phyloP scores from a whole-genome alignment of 768 basidiomycete species.

The Paxillus rubicundulus region DNA sequence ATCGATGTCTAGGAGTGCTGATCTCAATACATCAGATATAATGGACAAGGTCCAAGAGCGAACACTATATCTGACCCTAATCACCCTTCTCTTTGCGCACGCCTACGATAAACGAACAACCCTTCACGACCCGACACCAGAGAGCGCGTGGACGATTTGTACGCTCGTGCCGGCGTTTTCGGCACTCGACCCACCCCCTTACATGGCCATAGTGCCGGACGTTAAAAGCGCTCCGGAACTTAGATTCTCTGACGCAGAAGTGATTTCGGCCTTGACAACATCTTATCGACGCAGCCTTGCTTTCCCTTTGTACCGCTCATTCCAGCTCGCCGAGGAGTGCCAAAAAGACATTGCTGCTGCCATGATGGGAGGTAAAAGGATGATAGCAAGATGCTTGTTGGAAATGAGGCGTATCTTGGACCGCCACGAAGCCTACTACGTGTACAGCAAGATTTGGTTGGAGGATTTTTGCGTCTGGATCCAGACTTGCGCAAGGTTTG shows the following conservation, averaged over 20 bases:
- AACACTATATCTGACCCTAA: slow-evolving; percentile 63
- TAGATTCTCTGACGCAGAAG: slow-evolving; percentile 42
- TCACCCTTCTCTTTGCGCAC: slow-evolving; percentile 75
- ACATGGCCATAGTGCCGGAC: slow-evolving; percentile 24
- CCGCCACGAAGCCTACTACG: slow-evolving; percentile 81
- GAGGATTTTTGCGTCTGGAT: slow-evolving; percentile 86
- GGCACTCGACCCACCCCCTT: slow-evolving; percentile 75
- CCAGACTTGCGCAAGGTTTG: slow-evolving; percentile 67
- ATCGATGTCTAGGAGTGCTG: background rate
- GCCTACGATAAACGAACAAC: slow-evolving; percentile 80
- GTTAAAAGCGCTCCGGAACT: slow-evolving; percentile 2
- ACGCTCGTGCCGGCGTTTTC: slow-evolving; percentile 73
- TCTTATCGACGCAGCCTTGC: slow-evolving; percentile 74
- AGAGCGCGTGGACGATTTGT: slow-evolving; percentile 86
- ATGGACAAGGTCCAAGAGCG: slow-evolving; percentile 53
- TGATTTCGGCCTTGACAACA: slow-evolving; percentile 50
- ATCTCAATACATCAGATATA: slow-evolving; percentile 50
- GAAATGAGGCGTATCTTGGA: slow-evolving; percentile 74
- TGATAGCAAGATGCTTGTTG: slow-evolving; percentile 62
- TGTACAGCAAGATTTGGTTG: slow-evolving; percentile 86
- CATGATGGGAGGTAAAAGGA: slow-evolving; percentile 59
- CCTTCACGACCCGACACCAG: slow-evolving; percentile 76
- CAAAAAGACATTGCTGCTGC: slow-evolving; percentile 57
- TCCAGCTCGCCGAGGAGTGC: slow-evolving; percentile 67
- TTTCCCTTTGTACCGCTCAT: slow-evolving; percentile 81